Conservation (phyloP, 2,329 filamentous ascomycete genomes). For the Aureobasidium sp. region DNA sequence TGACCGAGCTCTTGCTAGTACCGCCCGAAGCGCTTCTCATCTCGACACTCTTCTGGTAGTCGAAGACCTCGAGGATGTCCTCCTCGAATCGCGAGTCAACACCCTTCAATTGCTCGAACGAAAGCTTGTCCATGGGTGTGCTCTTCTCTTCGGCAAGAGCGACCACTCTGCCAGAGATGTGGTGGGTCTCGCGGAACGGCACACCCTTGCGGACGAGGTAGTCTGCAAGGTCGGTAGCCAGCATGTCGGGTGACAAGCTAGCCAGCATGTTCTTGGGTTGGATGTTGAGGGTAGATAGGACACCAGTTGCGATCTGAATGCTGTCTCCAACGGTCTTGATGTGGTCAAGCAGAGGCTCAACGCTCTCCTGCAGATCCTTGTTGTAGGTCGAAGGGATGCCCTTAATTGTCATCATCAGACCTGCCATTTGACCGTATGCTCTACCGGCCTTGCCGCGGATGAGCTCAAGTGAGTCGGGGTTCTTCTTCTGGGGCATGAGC, state of each 20-base stretch:
- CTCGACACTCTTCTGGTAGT: constrained; percentile 78
- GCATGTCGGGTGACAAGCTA: constrained; percentile 73
- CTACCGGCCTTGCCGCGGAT: constrained; percentile 70
- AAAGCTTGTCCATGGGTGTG: constrained; percentile 62
- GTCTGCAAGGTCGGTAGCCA: constrained; percentile 63
- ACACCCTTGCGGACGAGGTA: constrained; percentile 58
- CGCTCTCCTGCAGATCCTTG: constrained; percentile 84
- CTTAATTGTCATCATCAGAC: constrained; percentile 67
- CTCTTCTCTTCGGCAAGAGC: constrained; percentile 59
- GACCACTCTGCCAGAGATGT: constrained; percentile 65
- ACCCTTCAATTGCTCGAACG: constrained; percentile 52
- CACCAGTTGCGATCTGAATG: constrained; percentile 72
- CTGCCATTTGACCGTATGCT: constrained; percentile 73
- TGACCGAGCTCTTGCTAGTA: constrained; percentile 60
- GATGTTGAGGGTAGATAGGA: constrained; percentile 63
- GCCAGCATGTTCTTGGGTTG: constrained; percentile 68
- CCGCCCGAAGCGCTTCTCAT: constrained; percentile 67
- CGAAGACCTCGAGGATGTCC: constrained; percentile 62
- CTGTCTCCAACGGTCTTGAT: constrained; percentile 75
- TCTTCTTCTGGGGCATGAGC: constrained; percentile 81
- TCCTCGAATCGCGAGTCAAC: constrained; percentile 62
- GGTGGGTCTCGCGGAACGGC: constrained; percentile 72
- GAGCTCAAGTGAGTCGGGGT: constrained; percentile 64
- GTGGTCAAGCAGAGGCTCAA: constrained; percentile 77
- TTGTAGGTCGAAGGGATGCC: constrained; percentile 78